phyloP scores from a whole-genome alignment of 169 alveolate genomes.

The Fabrea salina region DNA sequence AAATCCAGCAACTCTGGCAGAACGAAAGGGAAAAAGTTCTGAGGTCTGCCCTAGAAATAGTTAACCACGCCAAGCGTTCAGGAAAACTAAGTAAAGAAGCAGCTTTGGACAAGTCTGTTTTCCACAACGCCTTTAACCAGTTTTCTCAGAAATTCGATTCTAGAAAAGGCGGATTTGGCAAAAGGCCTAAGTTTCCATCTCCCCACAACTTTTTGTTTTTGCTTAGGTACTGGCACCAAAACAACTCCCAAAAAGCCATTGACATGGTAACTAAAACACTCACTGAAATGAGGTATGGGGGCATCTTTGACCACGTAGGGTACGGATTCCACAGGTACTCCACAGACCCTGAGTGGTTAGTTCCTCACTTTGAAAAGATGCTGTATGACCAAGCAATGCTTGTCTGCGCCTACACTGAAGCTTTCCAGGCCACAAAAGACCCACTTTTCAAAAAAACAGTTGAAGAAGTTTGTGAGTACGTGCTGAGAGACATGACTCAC shows the following conservation, averaged over 20 bases:
- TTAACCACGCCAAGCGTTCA: not conserved
- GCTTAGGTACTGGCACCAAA: not conserved
- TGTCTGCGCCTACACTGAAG: not conserved
- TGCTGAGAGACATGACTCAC: not conserved
- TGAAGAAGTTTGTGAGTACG: not conserved
- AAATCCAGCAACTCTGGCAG: not conserved
- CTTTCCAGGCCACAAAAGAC: not conserved
- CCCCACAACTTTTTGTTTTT: not conserved
- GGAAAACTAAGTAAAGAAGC: not conserved
- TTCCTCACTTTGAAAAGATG: slow-evolving; percentile 35
- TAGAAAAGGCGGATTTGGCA: not conserved
- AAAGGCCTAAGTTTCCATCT: not conserved
- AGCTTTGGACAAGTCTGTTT: not conserved
- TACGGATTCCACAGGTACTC: slow-evolving; percentile 18
- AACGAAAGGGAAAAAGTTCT: not conserved
- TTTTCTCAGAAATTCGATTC: not conserved
- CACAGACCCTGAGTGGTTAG: slow-evolving; percentile 1
- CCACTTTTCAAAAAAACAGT: not conserved
- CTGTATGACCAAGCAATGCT: slow-evolving; percentile 19
- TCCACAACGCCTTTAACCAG: not conserved
- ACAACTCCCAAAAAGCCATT: not conserved
- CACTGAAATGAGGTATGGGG: slow-evolving; percentile 3
- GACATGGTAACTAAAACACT: not conserved
- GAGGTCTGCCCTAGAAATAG: not conserved
- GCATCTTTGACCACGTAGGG: slow-evolving; percentile 28